Evolutionary conservation across 2,329 filamentous ascomycete species (phyloP).

Genomic region (Monascus ruber): DNA sequence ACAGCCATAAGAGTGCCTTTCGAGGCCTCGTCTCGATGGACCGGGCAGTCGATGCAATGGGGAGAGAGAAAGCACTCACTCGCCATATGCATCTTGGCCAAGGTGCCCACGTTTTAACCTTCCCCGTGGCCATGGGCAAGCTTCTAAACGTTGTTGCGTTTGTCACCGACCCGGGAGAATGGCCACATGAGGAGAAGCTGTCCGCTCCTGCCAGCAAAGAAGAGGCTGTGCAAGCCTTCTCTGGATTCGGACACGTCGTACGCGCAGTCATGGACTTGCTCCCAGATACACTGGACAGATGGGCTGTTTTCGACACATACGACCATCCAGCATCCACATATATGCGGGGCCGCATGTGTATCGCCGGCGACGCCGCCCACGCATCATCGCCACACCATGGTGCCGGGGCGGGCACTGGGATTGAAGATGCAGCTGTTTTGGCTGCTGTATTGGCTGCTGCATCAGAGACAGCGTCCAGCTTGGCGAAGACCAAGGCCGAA

Average conservation of each 20-base stretch:
- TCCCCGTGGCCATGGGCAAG: slow-evolving; percentile 39
- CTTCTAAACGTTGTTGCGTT: slow-evolving; percentile 17
- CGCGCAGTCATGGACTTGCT: slow-evolving; percentile 27
- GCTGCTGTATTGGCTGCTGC: too few relatives aligned
- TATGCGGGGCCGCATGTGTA: slow-evolving; percentile 32
- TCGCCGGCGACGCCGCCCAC: slow-evolving; percentile 1
- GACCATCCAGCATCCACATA: slow-evolving; percentile 38
- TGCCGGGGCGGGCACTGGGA: too few relatives aligned
- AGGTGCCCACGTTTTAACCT: slow-evolving; percentile 48
- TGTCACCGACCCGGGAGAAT: slow-evolving; percentile 8
- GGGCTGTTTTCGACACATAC: slow-evolving; percentile 42
- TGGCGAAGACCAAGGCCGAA: too few relatives aligned
- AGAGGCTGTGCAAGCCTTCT: slow-evolving; percentile 32
- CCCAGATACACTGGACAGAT: slow-evolving; percentile 40
- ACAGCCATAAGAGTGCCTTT: slow-evolving; percentile 51
- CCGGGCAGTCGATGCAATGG: slow-evolving; percentile 38
- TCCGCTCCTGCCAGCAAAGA: slow-evolving; percentile 21
- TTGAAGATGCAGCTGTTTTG: too few relatives aligned
- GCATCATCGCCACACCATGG: too few relatives aligned
- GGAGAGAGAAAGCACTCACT: slow-evolving; percentile 38
- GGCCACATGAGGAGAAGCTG: slow-evolving; percentile 5
- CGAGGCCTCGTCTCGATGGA: slow-evolving; percentile 51
- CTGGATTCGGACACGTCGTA: slow-evolving; percentile 31
- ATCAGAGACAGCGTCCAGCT: too few relatives aligned
- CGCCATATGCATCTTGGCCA: slow-evolving; percentile 48